These are phyloP conservation scores for Ceratobasidium sp. DNA, from an alignment of 1,284 basidiomycete species.

Conservation along the genomic window DNA sequence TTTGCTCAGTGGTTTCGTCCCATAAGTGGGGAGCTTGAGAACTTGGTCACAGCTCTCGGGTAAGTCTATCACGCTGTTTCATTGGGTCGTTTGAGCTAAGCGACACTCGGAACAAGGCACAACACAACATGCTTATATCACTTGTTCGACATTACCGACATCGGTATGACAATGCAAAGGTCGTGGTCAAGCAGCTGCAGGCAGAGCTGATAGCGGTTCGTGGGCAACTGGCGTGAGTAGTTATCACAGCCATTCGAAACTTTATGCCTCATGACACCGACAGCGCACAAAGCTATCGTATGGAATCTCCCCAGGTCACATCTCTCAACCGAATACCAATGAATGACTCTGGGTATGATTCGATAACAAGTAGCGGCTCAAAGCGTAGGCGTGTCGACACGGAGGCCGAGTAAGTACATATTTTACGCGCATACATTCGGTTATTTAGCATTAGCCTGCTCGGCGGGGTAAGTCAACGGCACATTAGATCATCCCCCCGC, in stretches of 20 bases:
- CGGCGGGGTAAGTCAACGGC: neutral
- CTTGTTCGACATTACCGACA: slow-evolving; percentile 66
- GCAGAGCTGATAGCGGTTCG: slow-evolving; percentile 42
- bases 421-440: slow-evolving; percentile 25
- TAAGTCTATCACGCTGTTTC: slow-evolving; percentile 46
- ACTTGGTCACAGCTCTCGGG: slow-evolving; percentile 69
- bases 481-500: slow-evolving; percentile 14
- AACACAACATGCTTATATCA: slow-evolving; percentile 73
- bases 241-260: neutral
- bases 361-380: neutral
- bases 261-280: neutral
- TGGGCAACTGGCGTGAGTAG: slow-evolving; percentile 29
- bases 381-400: slow-evolving; percentile 23
- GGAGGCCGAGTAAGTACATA: slow-evolving; percentile 1
- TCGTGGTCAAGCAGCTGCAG: slow-evolving; percentile 57
- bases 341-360: slow-evolving; percentile 19
- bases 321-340: neutral
- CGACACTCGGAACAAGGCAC: slow-evolving; percentile 60
- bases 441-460: slow-evolving; percentile 8
- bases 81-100: slow-evolving; percentile 13
- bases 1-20: slow-evolving; percentile 80
- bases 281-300: neutral
- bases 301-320: neutral
- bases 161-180: slow-evolving; percentile 60
- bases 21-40: slow-evolving; percentile 64